These are phyloP conservation scores for Cladophialophora immunda DNA, from an alignment of 2,329 filamentous ascomycete species.

Conservation along the genomic window DNA sequence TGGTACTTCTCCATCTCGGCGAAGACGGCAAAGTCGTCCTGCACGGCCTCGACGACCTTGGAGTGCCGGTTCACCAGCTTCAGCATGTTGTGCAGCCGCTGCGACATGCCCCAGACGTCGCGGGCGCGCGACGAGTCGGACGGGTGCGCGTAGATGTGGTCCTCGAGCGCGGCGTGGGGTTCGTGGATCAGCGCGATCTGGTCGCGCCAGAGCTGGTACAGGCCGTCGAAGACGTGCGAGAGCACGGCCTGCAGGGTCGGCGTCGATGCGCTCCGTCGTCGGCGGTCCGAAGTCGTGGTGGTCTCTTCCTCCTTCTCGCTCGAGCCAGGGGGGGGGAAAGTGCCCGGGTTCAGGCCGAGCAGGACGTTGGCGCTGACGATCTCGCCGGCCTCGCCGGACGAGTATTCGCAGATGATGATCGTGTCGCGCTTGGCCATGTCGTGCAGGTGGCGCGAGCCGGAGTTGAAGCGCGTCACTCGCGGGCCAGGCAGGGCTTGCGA, in stretches of 20 bases:
- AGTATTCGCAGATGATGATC: slow-evolving; percentile 28
- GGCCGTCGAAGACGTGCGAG: slow-evolving; percentile 20
- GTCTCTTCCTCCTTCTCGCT: background rate
- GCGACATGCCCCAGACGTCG: slow-evolving; percentile 62
- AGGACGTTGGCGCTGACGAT: slow-evolving; percentile 16
- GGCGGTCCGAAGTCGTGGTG: background rate
- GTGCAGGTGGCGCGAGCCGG: slow-evolving; percentile 5
- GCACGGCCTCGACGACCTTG: slow-evolving; percentile 51
- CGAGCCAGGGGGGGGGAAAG: background rate
- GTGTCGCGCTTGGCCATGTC: slow-evolving; percentile 25
- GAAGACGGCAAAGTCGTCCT: slow-evolving; percentile 53
- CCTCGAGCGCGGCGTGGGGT: slow-evolving; percentile 49
- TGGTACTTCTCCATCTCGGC: slow-evolving; percentile 51
- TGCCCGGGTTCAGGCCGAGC: slow-evolving; percentile 16
- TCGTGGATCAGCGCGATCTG: slow-evolving; percentile 24
- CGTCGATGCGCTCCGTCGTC: background rate
- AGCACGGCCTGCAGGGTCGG: slow-evolving; percentile 19
- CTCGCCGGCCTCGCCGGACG: slow-evolving; percentile 19
- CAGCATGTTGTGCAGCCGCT: slow-evolving; percentile 61
- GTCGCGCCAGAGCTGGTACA: slow-evolving; percentile 24
- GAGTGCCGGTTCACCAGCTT: slow-evolving; percentile 60
- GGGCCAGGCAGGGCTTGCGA: slow-evolving; percentile 9
- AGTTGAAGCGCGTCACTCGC: slow-evolving; percentile 20
- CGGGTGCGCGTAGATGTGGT: slow-evolving; percentile 63
- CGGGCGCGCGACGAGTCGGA: slow-evolving; percentile 62